Conservation (phyloP, 768 basidiomycete genomes). For the Coprinopsis cinerea region DNA sequence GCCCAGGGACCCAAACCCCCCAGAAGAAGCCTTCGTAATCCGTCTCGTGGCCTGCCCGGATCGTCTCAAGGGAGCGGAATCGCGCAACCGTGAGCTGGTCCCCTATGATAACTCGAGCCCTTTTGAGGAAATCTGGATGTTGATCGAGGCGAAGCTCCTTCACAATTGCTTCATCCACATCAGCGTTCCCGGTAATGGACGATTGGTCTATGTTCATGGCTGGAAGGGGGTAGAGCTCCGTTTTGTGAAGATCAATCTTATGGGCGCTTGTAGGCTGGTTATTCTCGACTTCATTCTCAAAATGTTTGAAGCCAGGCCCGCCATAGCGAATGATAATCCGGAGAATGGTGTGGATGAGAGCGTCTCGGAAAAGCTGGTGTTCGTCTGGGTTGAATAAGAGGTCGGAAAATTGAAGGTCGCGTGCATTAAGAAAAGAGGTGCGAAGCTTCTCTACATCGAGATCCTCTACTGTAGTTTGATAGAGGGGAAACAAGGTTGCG, state of each 20-base stretch:
- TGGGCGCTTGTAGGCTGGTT: constrained; percentile 16
- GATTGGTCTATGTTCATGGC: constrained; percentile 33
- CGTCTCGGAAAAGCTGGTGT: constrained; percentile 6
- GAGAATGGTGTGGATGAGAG: constrained; percentile 22
- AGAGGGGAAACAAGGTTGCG: constrained; percentile 25
- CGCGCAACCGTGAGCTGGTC: constrained; percentile 34
- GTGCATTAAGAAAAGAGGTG: constrained; percentile 18
- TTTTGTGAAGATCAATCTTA: constrained; percentile 25
- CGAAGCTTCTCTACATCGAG: constrained; percentile 19
- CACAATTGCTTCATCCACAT: constrained; percentile 24
- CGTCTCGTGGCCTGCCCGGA: constrained; percentile 27
- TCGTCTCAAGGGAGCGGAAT: constrained; percentile 22
- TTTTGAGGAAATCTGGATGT: constrained; percentile 1
- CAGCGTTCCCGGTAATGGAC: constrained; percentile 27
- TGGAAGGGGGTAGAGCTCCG: constrained; percentile 22
- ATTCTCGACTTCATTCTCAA: constrained; percentile 15
- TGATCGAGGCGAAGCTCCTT: constrained; percentile 20
- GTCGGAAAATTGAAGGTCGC: constrained; percentile 19
- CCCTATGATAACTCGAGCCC: constrained; percentile 18
- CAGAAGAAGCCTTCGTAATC: constrained; percentile 19
- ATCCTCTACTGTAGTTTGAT: constrained; percentile 18
- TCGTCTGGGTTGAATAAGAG: constrained; percentile 22
- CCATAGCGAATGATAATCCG: constrained; percentile 26
- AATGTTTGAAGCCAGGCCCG: constrained; percentile 22
- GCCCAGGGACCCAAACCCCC: constrained; percentile 24